Conservation (phyloP, 257 asterid genomes). For the Solanum medicagineum region DNA sequence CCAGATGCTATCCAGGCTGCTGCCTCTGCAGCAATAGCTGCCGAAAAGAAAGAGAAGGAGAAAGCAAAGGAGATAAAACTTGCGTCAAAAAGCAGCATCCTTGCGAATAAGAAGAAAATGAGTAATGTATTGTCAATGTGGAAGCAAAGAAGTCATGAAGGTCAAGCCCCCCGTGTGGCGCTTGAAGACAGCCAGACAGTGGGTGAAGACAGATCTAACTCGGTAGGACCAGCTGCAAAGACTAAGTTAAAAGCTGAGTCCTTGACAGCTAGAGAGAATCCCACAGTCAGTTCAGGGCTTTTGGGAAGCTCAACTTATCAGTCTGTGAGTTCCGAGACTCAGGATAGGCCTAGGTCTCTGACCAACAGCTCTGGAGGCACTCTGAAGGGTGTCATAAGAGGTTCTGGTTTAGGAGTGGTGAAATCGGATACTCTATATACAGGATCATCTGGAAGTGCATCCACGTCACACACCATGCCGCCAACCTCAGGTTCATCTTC, state of each 20-base stretch:
- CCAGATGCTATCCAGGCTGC: slow-evolving; percentile 98
- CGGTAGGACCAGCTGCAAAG: slow-evolving; percentile 34
- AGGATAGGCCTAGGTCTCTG: slow-evolving; percentile 42
- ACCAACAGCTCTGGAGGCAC: slow-evolving; percentile 51
- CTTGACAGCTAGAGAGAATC: slow-evolving; percentile 23
- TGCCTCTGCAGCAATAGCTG: slow-evolving; percentile 94
- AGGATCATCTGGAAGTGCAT: slow-evolving; percentile 37
- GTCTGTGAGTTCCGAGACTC: slow-evolving; percentile 39
- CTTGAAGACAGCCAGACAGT: slow-evolving; percentile 45
- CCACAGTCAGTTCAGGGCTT: slow-evolving; percentile 19
- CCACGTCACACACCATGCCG: slow-evolving; percentile 21
- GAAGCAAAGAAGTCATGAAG: slow-evolving; percentile 96
- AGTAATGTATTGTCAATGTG: slow-evolving; percentile 86
- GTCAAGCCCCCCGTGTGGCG: slow-evolving; percentile 85
- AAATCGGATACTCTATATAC: slow-evolving; percentile 57
- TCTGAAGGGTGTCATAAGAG: slow-evolving; percentile 76
- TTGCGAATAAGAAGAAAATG: slow-evolving; percentile 97
- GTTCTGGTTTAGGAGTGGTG: slow-evolving; percentile 83
- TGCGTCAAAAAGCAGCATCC: slow-evolving; percentile 84
- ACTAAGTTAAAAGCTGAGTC: slow-evolving; percentile 45
- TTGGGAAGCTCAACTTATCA: slow-evolving; percentile 21
- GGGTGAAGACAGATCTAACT: slow-evolving; percentile 46
- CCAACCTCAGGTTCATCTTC: slow-evolving; percentile 32
- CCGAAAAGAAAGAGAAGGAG: slow-evolving; percentile 96
- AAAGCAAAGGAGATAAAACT: slow-evolving; percentile 72